Evolutionary conservation across 169 alveolate species (phyloP), one percentile per base, ranked within the genome.

Genomic region (Cyclospora cayetanensis): DNA sequence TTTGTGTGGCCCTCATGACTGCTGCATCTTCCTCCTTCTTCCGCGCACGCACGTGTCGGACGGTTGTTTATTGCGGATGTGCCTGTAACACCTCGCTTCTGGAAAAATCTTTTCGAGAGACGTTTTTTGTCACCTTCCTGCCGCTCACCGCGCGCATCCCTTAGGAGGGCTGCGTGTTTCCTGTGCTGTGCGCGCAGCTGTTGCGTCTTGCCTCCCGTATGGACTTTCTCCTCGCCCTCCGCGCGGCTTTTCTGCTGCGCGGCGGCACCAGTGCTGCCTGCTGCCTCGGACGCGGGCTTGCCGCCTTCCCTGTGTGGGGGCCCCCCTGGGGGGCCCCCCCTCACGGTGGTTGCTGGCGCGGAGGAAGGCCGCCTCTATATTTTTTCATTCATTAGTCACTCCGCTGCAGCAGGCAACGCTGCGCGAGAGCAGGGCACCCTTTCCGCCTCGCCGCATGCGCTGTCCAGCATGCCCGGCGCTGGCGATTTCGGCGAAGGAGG

Each of bases 121-220:
- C n/a, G n/a, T n/a, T n/a, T n/a, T n/a, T n/a, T n/a, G n/a, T n/a
- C n/a, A n/a, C n/a, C n/a, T n/a, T n/a, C n/a, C n/a, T n/a, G n/a
- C n/a, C n/a, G n/a, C n/a, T n/a, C n/a, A n/a, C n/a, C n/a, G n/a
- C n/a, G n/a, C n/a, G n/a, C n/a, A n/a, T n/a, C 18, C 60, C 18
- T 50, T 50, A 50, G 60, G 20, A 31, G 35, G 20, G 70, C 70
- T 55, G 79, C 2, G 25, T 70, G 83, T 35, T 70, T 50, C 12
- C 63, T n/a, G 63, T 70, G 46, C 83, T 70, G 83, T n/a, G n/a
- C n/a, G n/a, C n/a, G n/a, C 83, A 35, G 83, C 39, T 70, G 83
- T 55, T 35, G 83, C 29, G 50, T 37, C 3, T 55, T 70, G 50
- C 55, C 53, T n/a, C 27, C 83, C 20, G 55, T 31, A 0, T 37